Evolutionary conservation across 768 basidiomycete species (phyloP), one percentile per base, ranked within the genome.

Genomic region (Wakefieldia striispora): DNA sequence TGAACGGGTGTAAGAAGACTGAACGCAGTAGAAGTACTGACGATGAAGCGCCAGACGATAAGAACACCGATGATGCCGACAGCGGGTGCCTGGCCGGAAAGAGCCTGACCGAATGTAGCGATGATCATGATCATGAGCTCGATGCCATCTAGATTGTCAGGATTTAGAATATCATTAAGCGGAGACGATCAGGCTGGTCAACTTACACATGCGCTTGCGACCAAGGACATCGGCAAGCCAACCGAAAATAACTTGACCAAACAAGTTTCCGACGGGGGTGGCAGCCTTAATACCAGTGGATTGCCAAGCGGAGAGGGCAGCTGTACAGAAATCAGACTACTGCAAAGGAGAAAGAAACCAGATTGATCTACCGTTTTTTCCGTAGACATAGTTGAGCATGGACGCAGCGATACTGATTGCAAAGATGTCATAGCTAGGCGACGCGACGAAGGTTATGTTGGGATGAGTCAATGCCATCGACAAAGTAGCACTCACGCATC

Each of bases 351-450:
- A 21, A 10, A 8, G n/a, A 4, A 19, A 17, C 9, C 33, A 0
- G 26, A 35, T 1, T 7, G 19, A 53, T 42, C 20, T 26, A 57
- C 58, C 53, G 4, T 37, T 46, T 14, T 64, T 46, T 39, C 82
- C 81, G 45, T 94, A 94, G 49, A 93, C 83, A 60, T 85, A 89
- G 21, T 86, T 89, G 49, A 95, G 70, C 90, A 95, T 94, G 0
- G 75, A 75, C 0, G 87, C 81, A 0, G 82, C 91, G 39, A 95
- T 88, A 67, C 85, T 91, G 71, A 95, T 95, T 7, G 90, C 88
- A 61, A 94, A 97, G 51, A 95, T 85, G 54, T 92, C 91, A 60
- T 90, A 90, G 24, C 66, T 68, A 7, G 16, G 6, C 33, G 23
- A 39, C 17, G 26, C 21, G 43, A 26, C 13, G 10, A 13, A 13